Evolutionary conservation across 1,139 yeast species (phyloP), one percentile per base, ranked within the genome.

Genomic region (Zygoascus meyerae): DNA sequence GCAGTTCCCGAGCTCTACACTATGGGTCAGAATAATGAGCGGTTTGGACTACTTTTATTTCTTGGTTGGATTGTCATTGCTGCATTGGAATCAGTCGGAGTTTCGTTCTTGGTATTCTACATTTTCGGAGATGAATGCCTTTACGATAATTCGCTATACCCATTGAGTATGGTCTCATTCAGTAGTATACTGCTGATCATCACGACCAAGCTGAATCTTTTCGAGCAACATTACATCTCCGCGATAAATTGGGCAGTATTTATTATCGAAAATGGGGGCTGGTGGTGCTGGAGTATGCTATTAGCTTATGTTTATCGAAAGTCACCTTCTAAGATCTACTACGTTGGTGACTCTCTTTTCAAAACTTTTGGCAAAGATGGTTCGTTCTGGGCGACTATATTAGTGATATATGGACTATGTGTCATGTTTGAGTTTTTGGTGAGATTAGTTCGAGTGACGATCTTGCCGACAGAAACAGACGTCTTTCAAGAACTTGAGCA

Each of bases 1-100:
- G 95, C 97, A 0, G 85, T 89, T 1, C 99, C 99, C 0, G 97
- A 90, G 64, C 70, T 94, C 21, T 94, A 94, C 62, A 61, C 79
- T 5, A 79, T 74, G 49, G 97, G 98, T 2, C 77, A 95, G 49
- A 68, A 76, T 32, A 86, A 83, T 55, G 78, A 81, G 60, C 85
- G 83, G 1, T 90, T 94, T 68, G 86, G 85, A 57, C 64, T 87
- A 55, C 66, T 66, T 46, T 67, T 86, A 3, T 89, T 89, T 55
- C 53, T 86, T 1, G 73, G 77, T 5, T 92, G 97, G 97, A 79
- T 89, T 77, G 46, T 79, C 2, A 64, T 85, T 40, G 95, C 95
- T 0, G 77, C 95, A 1, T 62, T 78, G 0, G 92, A 86, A 59
- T 79, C 95, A 53, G 74, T 85, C 2, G 70, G 86, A 37, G 71